Evolutionary conservation across 331 rosid genomes (phyloP), one percentile per base, ranked within the genome.

Genomic region (Acacia pycnantha): DNA sequence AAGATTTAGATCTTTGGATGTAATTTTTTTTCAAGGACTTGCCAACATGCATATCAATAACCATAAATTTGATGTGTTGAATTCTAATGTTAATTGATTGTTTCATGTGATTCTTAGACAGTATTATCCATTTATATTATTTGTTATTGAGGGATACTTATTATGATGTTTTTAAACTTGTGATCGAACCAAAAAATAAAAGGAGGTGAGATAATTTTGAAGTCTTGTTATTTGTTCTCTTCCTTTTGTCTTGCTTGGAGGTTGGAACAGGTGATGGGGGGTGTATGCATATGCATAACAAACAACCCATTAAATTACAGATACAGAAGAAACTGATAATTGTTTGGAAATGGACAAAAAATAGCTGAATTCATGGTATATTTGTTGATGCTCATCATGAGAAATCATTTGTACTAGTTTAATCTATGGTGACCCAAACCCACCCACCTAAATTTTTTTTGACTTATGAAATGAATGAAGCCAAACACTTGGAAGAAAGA

Each of bases 221-320:
- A 33, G 47, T 56, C 80, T 29, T 78, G 31, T 79, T 59, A 76
- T 76, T 76, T 84, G 88, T 84, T 75, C 68, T 37, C 59, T 76
- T 84, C 79, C 59, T 84, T 72, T 58, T 73, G 86, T 76, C 82
- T 71, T 75, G 75, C 46, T 22, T 77, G 76, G 59, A 83, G 31
- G 19, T 22, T 80, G 79, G 81, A 83, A 40, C 85, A 81, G 68
- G 66, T 77, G 2, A n/a, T n/a, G 22, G 3, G 29, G 79, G 31
- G 40, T 74, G 79, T 16, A 77, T 47, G 41, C 8, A 37, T 37
- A 35, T 72, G 62, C 80, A 70, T 82, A 47, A 47, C 18, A 43
- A 70, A 77, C 58, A 70, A 10, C 83, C 84, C 82, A 82, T 76
- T 82, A 87, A 82, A 83, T 87, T 74, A 43, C 35, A 58, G 83